Evolutionary conservation across 148 eudicot genomes (phyloP).

Genomic region (Vaccinium darrowii): DNA sequence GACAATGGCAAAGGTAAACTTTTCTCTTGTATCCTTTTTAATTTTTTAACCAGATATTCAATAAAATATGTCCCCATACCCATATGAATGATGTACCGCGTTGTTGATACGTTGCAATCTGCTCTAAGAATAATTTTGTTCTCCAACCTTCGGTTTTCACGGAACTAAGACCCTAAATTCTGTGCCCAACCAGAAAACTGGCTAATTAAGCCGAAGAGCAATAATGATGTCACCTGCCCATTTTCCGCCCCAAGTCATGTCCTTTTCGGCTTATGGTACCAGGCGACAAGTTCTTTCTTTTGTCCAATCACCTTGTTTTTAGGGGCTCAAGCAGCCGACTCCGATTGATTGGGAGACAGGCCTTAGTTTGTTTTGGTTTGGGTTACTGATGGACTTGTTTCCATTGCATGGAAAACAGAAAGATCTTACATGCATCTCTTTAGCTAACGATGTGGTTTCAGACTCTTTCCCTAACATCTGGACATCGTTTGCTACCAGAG

Average conservation of each 20-base stretch:
- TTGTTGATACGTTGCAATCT: not conserved
- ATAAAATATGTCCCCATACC: not conserved
- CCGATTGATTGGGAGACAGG: not conserved
- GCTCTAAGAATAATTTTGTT: not conserved
- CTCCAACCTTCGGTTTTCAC: not conserved
- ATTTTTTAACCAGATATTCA: not conserved
- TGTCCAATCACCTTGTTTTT: not conserved
- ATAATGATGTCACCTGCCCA: not conserved
- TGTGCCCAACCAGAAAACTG: not conserved
- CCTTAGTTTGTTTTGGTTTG: not conserved
- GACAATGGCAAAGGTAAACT: slow-evolving; percentile 91
- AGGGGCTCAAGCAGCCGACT: not conserved
- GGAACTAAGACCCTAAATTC: not conserved
- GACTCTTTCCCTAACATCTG: not conserved
- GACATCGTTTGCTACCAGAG: not conserved
- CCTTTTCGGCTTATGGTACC: not conserved
- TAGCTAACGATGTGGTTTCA: not conserved
- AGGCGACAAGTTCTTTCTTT: not conserved
- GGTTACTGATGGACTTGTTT: not conserved
- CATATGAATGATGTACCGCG: not conserved
- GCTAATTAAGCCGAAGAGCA: not conserved
- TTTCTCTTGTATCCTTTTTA: not conserved
- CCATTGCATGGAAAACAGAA: not conserved
- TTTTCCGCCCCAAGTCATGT: too few species aligned
- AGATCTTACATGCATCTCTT: not conserved